Percentiles rank a stretch among this genome's conserved stretches.
Evolutionary conservation across 78 protist species (phyloP).

Genomic region (Dictyostelium discoideum): DNA sequence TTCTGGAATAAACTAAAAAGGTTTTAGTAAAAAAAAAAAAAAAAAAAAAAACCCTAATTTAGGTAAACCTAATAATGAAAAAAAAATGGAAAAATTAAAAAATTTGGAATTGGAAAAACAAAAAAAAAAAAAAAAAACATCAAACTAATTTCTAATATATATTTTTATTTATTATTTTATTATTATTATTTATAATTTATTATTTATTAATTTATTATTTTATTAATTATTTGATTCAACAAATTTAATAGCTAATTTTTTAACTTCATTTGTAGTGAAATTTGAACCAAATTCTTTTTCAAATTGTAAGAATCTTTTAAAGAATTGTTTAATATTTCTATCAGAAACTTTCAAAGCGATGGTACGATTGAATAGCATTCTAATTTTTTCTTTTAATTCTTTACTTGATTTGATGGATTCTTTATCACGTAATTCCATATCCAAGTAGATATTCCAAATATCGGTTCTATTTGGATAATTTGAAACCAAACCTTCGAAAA

Average conservation of each 20-base stretch:
- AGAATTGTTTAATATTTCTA: slow-evolving; percentile 93
- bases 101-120: no score
- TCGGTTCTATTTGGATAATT: slow-evolving; percentile 94
- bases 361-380: slow-evolving; percentile 90
- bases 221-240: slow-evolving; percentile 67
- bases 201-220: background rate
- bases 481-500: slow-evolving; percentile 87
- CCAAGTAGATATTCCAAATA: slow-evolving; percentile 96
- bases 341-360: slow-evolving; percentile 82
- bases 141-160: no score
- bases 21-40: no score
- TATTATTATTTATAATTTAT: background rate
- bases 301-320: slow-evolving; percentile 88
- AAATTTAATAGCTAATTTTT: slow-evolving; percentile 79
- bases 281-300: slow-evolving; percentile 87
- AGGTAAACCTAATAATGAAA: no score
- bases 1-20: no score
- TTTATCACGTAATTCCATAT: slow-evolving; percentile 88
- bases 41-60: no score
- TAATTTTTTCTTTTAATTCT: slow-evolving; percentile 8
- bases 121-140: no score
- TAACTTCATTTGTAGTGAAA: slow-evolving; percentile 67
- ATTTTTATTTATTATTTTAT: background rate
- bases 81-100: no score
- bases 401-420: background rate